Evolutionary conservation across 352 stramenopile species (phyloP).

Genomic region (Phytophthora rubi): DNA sequence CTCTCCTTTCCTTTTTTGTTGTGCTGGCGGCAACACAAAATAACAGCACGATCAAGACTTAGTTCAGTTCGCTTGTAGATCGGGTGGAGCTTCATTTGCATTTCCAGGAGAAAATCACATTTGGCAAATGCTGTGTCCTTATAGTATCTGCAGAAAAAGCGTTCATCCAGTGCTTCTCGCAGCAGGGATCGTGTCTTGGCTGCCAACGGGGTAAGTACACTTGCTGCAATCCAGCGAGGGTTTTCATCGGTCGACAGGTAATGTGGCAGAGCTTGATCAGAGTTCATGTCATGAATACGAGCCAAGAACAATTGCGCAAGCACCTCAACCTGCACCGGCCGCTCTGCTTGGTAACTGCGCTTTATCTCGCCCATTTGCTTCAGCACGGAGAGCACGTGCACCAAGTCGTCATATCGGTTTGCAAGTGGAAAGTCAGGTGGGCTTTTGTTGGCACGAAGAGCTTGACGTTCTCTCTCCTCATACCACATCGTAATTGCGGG

Average conservation of each 20-base stretch:
- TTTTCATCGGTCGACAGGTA: slow-evolving; percentile 24
- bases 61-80: slow-evolving; percentile 19
- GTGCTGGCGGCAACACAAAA: slow-evolving; percentile 19
- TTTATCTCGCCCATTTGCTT: background rate
- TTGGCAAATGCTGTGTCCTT: slow-evolving; percentile 5
- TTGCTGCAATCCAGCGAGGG: slow-evolving; percentile 18
- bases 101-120: slow-evolving; percentile 18
- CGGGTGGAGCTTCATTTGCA: slow-evolving; percentile 16
- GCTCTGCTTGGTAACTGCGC: background rate
- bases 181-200: slow-evolving; percentile 11
- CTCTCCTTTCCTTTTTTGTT: slow-evolving; percentile 2
- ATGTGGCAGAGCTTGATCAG: slow-evolving; percentile 15
- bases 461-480: slow-evolving; percentile 7
- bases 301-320: background rate
- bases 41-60: slow-evolving; percentile 4
- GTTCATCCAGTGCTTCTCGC: slow-evolving; percentile 5
- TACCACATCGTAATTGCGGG: slow-evolving; percentile 11
- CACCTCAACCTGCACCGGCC: background rate
- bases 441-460: background rate
- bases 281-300: background rate
- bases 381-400: slow-evolving; percentile 8
- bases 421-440: slow-evolving; percentile 6
- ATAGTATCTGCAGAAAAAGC: slow-evolving; percentile 20
- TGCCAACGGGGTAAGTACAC: slow-evolving; percentile 10
- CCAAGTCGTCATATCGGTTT: slow-evolving; percentile 5